Percentiles rank a stretch among this genome's conserved stretches.
Conservation (phyloP, 441 rosid genomes). For the Isatis lusitanica region DNA sequence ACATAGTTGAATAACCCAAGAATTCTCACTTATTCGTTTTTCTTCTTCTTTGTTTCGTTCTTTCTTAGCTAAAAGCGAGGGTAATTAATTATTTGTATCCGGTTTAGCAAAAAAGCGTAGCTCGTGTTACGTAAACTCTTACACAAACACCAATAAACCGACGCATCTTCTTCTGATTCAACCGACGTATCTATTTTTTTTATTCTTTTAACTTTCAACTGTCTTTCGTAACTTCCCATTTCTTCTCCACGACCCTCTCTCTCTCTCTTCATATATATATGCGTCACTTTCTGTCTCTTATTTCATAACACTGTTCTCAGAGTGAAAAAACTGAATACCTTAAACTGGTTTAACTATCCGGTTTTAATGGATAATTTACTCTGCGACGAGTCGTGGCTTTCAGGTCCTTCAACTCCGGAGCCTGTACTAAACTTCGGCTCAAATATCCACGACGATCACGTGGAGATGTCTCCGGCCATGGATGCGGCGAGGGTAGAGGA, state of each 20-base stretch:
- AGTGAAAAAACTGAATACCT: background rate
- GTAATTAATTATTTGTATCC: background rate
- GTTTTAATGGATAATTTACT: constrained; percentile 58
- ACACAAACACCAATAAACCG: constrained; percentile 13
- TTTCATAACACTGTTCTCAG: background rate
- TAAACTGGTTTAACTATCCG: constrained; percentile 13
- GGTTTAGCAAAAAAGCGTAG: background rate
- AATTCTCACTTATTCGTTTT: background rate
- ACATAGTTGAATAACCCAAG: background rate
- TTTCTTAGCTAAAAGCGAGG: background rate
- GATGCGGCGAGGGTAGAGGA: constrained; percentile 41
- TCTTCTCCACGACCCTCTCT: constrained; percentile 33
- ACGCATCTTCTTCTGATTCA: constrained; percentile 10
- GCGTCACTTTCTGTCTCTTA: background rate
- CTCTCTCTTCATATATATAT: constrained; percentile 5
- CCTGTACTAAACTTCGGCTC: constrained; percentile 6
- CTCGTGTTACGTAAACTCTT: background rate
- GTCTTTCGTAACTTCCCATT: constrained; percentile 31
- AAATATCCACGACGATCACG: background rate
- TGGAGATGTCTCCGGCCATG: constrained; percentile 30
- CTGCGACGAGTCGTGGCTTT: constrained; percentile 74
- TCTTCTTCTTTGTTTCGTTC: background rate
- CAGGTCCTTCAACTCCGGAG: constrained; percentile 39
- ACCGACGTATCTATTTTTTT: constrained; percentile 18
- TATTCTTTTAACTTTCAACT: background rate